These are phyloP conservation scores for Euryodendron excelsum DNA, from an alignment of 148 eudicot genomes.

Conservation along the genomic window DNA sequence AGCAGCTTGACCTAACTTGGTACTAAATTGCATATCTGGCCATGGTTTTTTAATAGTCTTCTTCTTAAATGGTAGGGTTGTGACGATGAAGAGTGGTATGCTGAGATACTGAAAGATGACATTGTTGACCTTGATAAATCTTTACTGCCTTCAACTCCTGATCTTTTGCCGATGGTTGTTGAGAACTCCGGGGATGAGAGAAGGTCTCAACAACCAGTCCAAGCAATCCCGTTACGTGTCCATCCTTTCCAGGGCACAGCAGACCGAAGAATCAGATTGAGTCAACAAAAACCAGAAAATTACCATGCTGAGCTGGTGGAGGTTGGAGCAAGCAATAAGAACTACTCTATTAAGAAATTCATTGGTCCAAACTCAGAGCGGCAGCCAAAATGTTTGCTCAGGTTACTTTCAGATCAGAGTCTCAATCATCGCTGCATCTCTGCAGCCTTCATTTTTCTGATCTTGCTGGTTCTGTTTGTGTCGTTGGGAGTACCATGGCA, in stretches of 20 bases:
- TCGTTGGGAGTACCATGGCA: background rate
- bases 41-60: background rate
- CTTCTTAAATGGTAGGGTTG: slow-evolving; percentile 15
- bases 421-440: background rate
- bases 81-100: slow-evolving; percentile 58
- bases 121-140: slow-evolving; percentile 61
- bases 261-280: slow-evolving; percentile 45
- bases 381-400: background rate
- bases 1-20: too few relatives aligned
- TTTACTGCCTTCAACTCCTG: slow-evolving; percentile 13
- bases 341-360: background rate
- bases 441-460: slow-evolving; percentile 9
- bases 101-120: slow-evolving; percentile 78
- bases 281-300: slow-evolving; percentile 8
- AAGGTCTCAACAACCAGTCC: slow-evolving; percentile 7
- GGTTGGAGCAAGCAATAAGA: background rate
- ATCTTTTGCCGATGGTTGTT: background rate
- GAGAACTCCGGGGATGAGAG: background rate
- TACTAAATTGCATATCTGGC: background rate
- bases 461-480: slow-evolving; percentile 30
- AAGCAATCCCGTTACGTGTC: background rate
- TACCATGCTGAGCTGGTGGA: background rate
- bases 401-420: background rate
- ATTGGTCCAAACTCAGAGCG: background rate
- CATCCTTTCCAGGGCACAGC: slow-evolving; percentile 53